phyloP scores from a whole-genome alignment of 2,329 filamentous ascomycete genomes.

The Penicillium sumatraense region DNA sequence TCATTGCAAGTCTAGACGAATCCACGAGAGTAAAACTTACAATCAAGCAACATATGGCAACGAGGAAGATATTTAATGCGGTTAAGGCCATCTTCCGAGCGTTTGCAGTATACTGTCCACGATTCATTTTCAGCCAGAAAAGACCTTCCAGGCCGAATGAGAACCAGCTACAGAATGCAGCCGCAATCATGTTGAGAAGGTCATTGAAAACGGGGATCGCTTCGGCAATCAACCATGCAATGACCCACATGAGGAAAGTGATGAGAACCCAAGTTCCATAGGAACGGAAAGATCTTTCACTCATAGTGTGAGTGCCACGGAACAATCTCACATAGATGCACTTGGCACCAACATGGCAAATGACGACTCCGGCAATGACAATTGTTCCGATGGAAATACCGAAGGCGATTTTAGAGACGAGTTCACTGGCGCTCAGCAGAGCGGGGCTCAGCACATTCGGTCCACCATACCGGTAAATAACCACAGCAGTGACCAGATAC shows the following conservation, averaged over 20 bases:
- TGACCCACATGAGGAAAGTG: conserved; percentile 57
- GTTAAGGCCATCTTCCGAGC: conserved; percentile 35
- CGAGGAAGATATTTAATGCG: conserved; percentile 24
- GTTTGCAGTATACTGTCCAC: conserved; percentile 34
- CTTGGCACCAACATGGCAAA: conserved; percentile 67
- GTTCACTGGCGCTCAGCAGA: conserved; percentile 62
- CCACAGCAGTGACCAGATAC: conserved; percentile 66
- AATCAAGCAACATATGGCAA: conserved; percentile 20
- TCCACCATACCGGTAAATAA: conserved; percentile 71
- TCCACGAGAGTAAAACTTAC: not conserved
- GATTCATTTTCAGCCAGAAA: conserved; percentile 44
- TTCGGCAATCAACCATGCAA: conserved; percentile 70
- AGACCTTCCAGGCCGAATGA: conserved; percentile 43
- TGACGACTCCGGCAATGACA: conserved; percentile 70
- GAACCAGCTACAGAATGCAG: conserved; percentile 70
- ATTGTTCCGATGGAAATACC: conserved; percentile 65
- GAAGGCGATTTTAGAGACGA: conserved; percentile 66
- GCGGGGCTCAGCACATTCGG: conserved; percentile 65
- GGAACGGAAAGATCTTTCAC: conserved; percentile 51
- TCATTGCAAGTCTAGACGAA: not conserved
- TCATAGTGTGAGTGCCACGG: conserved; percentile 59
- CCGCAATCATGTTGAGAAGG: conserved; percentile 63
- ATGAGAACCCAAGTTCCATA: conserved; percentile 63
- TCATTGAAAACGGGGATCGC: conserved; percentile 71
- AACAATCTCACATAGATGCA: conserved; percentile 69